These are phyloP conservation scores for Umbelopsis ramanniana DNA, from an alignment of 192 early-diverging fungal species.

Conservation along the genomic window DNA sequence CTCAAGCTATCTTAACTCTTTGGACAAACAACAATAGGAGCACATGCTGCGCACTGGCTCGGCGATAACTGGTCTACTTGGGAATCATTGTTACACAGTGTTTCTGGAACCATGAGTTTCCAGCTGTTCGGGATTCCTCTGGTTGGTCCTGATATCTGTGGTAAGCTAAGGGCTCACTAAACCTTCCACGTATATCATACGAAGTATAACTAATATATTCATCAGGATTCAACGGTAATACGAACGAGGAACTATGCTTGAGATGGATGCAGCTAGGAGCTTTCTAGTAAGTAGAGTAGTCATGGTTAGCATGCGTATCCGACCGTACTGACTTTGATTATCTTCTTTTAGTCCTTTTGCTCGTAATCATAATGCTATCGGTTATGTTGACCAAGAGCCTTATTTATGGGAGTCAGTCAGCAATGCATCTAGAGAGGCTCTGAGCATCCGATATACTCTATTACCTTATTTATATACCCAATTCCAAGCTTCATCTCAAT, in stretches of 20 bases:
- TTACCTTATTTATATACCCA: constrained; percentile 66
- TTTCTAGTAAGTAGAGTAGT: constrained; percentile 19
- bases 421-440: constrained; percentile 54
- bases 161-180: constrained; percentile 22
- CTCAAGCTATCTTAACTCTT: no score
- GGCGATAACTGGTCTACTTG: constrained; percentile 70
- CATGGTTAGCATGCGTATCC: not conserved
- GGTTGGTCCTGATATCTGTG: constrained; percentile 76
- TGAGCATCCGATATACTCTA: constrained; percentile 61
- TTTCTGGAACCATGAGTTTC: constrained; percentile 64
- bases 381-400: constrained; percentile 56
- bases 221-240: constrained; percentile 53
- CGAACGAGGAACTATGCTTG: constrained; percentile 66
- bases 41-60: constrained; percentile 26
- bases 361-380: constrained; percentile 66
- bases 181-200: no score
- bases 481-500: constrained; percentile 49
- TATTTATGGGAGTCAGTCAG: constrained; percentile 62
- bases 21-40: constrained; percentile 35
- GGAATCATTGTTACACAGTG: constrained; percentile 58
- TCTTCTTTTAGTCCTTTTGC: constrained; percentile 33
- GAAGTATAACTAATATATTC: not conserved
- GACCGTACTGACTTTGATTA: not conserved
- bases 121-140: constrained; percentile 75
- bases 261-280: constrained; percentile 70